Conservation (phyloP, 257 asterid genomes). For the Salvia rosmarinus region DNA sequence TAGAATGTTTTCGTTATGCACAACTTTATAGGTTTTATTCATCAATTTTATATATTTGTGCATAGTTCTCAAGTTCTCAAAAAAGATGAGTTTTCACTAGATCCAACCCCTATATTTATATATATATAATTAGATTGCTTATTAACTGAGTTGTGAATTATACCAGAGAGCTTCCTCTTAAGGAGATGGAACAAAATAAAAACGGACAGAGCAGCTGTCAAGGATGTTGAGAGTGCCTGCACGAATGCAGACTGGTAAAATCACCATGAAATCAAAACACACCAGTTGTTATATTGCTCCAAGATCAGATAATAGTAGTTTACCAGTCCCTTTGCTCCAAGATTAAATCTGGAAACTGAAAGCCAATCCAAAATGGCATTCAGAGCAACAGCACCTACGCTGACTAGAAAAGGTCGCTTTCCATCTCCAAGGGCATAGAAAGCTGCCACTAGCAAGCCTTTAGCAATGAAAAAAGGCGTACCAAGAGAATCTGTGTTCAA, state of each 20-base stretch:
- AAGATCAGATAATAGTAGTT: neutral
- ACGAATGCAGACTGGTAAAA: slow-evolving; percentile 13
- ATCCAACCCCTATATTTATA: too few species aligned
- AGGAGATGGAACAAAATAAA: slow-evolving; percentile 44
- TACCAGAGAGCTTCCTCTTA: slow-evolving; percentile 43
- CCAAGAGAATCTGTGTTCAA: slow-evolving; percentile 48
- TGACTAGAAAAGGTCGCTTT: slow-evolving; percentile 44
- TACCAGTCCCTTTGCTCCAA: slow-evolving; percentile 57
- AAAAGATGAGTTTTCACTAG: too few species aligned
- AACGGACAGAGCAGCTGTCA: slow-evolving; percentile 40
- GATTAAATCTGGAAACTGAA: slow-evolving; percentile 43
- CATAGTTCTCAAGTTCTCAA: too few species aligned
- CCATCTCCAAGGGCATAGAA: slow-evolving; percentile 58
- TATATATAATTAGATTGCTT: neutral
- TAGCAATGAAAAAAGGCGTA: slow-evolving; percentile 51
- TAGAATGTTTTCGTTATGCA: too few species aligned
- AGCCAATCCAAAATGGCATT: slow-evolving; percentile 57
- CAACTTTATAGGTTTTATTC: too few species aligned
- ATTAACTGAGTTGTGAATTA: neutral
- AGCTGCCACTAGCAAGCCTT: slow-evolving; percentile 49
- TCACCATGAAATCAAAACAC: neutral
- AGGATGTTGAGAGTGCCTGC: slow-evolving; percentile 48
- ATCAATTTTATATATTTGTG: too few species aligned
- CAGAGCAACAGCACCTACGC: slow-evolving; percentile 45
- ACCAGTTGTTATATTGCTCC: neutral